Conservation (phyloP, 1,284 basidiomycete genomes). For the Ustilago curta region DNA sequence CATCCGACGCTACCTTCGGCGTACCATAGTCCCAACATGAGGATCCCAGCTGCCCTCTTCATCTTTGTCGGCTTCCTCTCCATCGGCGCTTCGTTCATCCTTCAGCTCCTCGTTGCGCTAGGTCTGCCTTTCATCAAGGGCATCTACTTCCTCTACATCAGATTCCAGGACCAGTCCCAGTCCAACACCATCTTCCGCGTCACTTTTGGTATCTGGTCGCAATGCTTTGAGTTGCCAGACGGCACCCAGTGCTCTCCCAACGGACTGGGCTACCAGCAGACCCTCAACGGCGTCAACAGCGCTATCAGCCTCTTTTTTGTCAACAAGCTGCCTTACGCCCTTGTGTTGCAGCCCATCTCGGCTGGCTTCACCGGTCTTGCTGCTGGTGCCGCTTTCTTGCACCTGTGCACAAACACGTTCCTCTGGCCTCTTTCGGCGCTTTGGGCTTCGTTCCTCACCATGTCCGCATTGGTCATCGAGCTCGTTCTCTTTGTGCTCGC, state of each 20-base stretch:
- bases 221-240: slow-evolving; percentile 33
- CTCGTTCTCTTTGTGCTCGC: slow-evolving; percentile 57
- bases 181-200: slow-evolving; percentile 12
- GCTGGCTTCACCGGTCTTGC: slow-evolving; percentile 60
- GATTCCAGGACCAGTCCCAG: slow-evolving; percentile 22
- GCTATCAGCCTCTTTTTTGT: slow-evolving; percentile 39
- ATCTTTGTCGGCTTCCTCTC: slow-evolving; percentile 55
- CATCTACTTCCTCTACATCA: slow-evolving; percentile 57
- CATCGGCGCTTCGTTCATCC: slow-evolving; percentile 59
- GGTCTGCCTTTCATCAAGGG: slow-evolving; percentile 58
- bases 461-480: slow-evolving; percentile 55
- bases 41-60: slow-evolving; percentile 34
- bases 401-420: slow-evolving; percentile 57
- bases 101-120: slow-evolving; percentile 58
- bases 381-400: slow-evolving; percentile 56
- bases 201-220: slow-evolving; percentile 57
- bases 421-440: slow-evolving; percentile 56
- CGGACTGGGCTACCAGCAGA: slow-evolving; percentile 53
- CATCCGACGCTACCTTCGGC: neutral
- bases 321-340: slow-evolving; percentile 54
- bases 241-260: slow-evolving; percentile 30
- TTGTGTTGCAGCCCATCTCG: slow-evolving; percentile 60
- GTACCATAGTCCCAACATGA: slow-evolving; percentile 24
- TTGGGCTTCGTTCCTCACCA: slow-evolving; percentile 56
- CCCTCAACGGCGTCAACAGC: slow-evolving; percentile 24